Evolutionary conservation across 2,329 filamentous ascomycete genomes (phyloP), one percentile per base, ranked within the genome.

Genomic region (Claviceps capensis): DNA sequence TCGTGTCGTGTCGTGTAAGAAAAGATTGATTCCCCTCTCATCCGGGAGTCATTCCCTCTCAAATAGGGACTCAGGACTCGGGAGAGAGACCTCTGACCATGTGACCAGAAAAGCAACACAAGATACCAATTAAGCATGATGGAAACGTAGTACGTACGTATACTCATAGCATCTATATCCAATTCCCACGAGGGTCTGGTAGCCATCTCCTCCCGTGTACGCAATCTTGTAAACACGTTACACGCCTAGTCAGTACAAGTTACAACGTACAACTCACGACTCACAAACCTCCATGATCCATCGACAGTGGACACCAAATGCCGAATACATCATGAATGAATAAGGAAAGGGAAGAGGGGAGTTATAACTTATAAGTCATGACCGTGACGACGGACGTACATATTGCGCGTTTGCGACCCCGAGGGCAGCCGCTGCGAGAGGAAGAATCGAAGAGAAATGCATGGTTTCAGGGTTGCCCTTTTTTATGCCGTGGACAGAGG

Each of bases 101-200:
- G 26, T 26, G 26, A 8, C 7, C 38, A 40, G 16, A 9, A 17
- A 8, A 3, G 6, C 36, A 5, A 38, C 4, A 1, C 13, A 38
- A 38, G 36, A 38, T 38, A 2, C 19, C 0, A 38, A 16, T 2
- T 5, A 3, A 38, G 1, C 16, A 38, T 16, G 16, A 38, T 16
- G 3, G 26, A 22, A 37, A 17, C 16, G n/a, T n/a, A n/a, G n/a
- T n/a, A n/a, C n/a, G 37, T 43, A 49, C 48, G 3, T 17, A 34
- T 49, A 49, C n/a, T 34, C 23, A 19, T 49, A 49, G 48, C 48
- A 49, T 11, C 48, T 38, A 23, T 34, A 49, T 14, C 48, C 48
- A 8, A 8, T 3, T 16, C 48, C 48, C 2, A 49, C 48, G 3
- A 49, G 14, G 2, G n/a, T 36, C 11, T 43, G 9, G 26, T 36